Percentiles rank a stretch among this genome's conserved stretches.
Evolutionary conservation across 257 asterid genomes (phyloP).

Genomic region (Plectranthus barbatus): DNA sequence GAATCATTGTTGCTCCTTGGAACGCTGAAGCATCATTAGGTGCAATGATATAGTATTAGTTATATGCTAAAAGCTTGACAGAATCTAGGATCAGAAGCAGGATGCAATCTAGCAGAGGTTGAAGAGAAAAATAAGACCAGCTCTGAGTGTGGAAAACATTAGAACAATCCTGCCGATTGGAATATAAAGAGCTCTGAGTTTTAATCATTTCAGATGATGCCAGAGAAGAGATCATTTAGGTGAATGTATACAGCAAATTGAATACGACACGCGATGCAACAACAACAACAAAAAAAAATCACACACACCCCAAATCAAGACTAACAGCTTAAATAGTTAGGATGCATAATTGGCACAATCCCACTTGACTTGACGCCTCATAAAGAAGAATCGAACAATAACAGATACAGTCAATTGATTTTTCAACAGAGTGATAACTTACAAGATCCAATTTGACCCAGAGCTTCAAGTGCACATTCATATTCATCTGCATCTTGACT

Average conservation of each 20-base stretch:
- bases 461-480: conserved; percentile 92
- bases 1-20: conserved; percentile 64
- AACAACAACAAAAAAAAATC: not conserved
- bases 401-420: not conserved
- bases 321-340: conserved; percentile 1
- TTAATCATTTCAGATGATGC: not conserved
- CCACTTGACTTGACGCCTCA: conserved; percentile 74
- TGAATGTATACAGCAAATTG: conserved; percentile 2
- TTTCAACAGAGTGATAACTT: conserved; percentile 30
- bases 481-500: conserved; percentile 69
- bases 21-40: conserved; percentile 44
- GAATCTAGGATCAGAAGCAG: conserved; percentile 2
- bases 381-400: not conserved
- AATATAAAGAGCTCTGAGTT: not conserved
- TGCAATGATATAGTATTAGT: conserved; percentile 13
- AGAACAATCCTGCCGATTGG: not conserved
- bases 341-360: conserved; percentile 46
- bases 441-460: conserved; percentile 93
- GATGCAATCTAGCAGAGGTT: not conserved
- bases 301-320: too few relatives aligned
- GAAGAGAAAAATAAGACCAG: not conserved
- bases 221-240: conserved; percentile 5
- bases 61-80: conserved; percentile 3
- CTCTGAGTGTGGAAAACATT: conserved; percentile 15
- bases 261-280: not conserved